Percentiles rank a stretch among this genome's conserved stretches.
phyloP scores from a whole-genome alignment of 1,139 yeast genomes.

The Blastobotrys arbuscula region DNA sequence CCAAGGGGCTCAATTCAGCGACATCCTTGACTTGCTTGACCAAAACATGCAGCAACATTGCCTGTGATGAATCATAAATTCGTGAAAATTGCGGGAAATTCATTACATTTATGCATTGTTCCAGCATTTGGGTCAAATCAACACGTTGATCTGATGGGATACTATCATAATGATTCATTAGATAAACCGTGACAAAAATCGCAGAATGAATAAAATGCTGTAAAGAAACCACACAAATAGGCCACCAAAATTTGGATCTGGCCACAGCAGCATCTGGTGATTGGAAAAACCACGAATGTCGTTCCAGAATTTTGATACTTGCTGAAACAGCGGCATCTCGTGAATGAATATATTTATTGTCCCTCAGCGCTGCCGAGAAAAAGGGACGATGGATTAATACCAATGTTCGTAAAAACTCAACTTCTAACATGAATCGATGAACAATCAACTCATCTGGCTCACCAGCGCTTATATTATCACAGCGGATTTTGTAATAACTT shows the following conservation, averaged over 20 bases:
- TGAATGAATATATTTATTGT: slow-evolving; percentile 23
- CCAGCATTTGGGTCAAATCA: slow-evolving; percentile 10
- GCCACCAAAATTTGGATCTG: slow-evolving; percentile 23
- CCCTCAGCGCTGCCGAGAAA: slow-evolving; percentile 23
- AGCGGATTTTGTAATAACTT: slow-evolving; percentile 26
- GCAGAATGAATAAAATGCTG: slow-evolving; percentile 25
- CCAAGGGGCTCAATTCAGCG: slow-evolving; percentile 19
- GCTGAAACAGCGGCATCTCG: slow-evolving; percentile 29
- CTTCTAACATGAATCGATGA: slow-evolving; percentile 31
- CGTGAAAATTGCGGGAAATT: slow-evolving; percentile 16
- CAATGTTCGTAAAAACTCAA: slow-evolving; percentile 29
- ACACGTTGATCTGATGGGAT: slow-evolving; percentile 16
- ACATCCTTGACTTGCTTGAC: slow-evolving; percentile 20
- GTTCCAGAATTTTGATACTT: slow-evolving; percentile 26
- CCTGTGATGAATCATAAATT: slow-evolving; percentile 18
- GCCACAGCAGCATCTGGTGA: slow-evolving; percentile 24
- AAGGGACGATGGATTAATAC: slow-evolving; percentile 32
- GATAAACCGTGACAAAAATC: slow-evolving; percentile 21
- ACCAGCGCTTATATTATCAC: slow-evolving; percentile 20
- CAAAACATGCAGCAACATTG: slow-evolving; percentile 16
- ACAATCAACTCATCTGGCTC: slow-evolving; percentile 27
- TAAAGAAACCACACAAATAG: slow-evolving; percentile 13
- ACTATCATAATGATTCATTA: slow-evolving; percentile 21
- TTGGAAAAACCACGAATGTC: slow-evolving; percentile 29
- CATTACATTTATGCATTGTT: slow-evolving; percentile 15